Percentiles rank a stretch among this genome's conserved stretches.
Evolutionary conservation across 192 early-diverging fungal species (phyloP).

Genomic region (Backusella tarrabulga): DNA sequence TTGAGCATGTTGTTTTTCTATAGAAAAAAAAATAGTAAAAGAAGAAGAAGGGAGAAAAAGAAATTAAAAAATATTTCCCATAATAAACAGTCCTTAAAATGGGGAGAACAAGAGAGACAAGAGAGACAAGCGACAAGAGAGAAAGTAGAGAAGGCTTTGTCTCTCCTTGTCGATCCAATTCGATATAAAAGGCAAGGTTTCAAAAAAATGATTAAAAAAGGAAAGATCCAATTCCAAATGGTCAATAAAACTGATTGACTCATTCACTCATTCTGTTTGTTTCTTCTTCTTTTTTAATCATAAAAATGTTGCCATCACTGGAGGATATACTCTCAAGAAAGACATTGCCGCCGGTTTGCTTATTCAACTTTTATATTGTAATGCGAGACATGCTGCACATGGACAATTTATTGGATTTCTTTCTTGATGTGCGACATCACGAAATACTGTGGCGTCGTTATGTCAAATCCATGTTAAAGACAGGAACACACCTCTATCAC

Average conservation of each 20-base stretch:
- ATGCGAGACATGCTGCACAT: slow-evolving; percentile 60
- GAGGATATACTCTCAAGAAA: slow-evolving; percentile 67
- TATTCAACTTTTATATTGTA: slow-evolving; percentile 74
- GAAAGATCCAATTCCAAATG: neutral
- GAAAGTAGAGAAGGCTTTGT: neutral
- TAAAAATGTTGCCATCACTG: slow-evolving; percentile 51
- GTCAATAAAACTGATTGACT: neutral
- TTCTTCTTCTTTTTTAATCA: neutral
- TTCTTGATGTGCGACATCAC: slow-evolving; percentile 68
- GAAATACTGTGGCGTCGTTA: slow-evolving; percentile 62
- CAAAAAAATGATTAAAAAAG: neutral
- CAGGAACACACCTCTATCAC: neutral
- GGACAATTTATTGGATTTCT: slow-evolving; percentile 71
- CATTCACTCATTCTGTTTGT: neutral
- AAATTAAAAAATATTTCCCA: neutral
- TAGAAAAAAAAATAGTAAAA: neutral
- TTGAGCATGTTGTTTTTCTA: neutral
- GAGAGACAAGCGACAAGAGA: neutral
- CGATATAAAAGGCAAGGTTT: neutral
- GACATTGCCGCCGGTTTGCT: slow-evolving; percentile 64
- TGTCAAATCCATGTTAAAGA: slow-evolving; percentile 36
- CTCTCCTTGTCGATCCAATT: neutral
- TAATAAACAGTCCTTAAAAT: neutral
- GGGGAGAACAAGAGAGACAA: neutral
- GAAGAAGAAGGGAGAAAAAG: neutral